Conservation (phyloP, 108 stramenopile species). For the Fistulifera pelliculosa region DNA sequence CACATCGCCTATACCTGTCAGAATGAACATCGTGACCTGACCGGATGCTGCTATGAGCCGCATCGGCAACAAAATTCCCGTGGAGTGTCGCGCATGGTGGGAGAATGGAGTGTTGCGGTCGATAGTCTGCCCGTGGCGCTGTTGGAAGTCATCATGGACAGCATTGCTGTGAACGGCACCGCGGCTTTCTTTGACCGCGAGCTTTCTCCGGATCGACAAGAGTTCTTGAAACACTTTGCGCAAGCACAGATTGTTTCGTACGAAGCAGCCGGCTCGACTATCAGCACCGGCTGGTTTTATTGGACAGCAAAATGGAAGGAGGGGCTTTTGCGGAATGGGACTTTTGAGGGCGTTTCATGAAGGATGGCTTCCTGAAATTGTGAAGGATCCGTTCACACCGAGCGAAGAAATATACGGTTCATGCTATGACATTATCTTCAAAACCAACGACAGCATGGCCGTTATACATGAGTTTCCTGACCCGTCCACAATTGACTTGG, state of each 20-base stretch:
- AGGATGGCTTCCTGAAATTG: conserved; percentile 56
- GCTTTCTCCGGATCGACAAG: conserved; percentile 22
- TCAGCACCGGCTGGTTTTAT: conserved; percentile 58
- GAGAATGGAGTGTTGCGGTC: conserved; percentile 61
- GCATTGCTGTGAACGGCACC: conserved; percentile 24
- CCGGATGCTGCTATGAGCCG: conserved; percentile 44
- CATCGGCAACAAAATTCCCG: conserved; percentile 8
- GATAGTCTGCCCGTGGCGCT: conserved; percentile 38
- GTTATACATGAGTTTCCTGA: conserved; percentile 43
- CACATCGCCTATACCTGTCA: conserved; percentile 39
- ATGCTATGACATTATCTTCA: conserved; percentile 37
- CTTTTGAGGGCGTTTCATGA: conserved; percentile 49
- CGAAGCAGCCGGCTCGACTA: conserved; percentile 26
- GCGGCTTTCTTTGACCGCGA: conserved; percentile 31
- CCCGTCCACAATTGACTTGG: conserved; percentile 6
- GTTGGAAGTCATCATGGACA: conserved; percentile 31
- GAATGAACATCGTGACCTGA: conserved; percentile 8
- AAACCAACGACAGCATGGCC: conserved; percentile 26
- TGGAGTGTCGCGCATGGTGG: conserved; percentile 46
- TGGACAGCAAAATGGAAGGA: conserved; percentile 60
- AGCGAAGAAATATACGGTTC: conserved; percentile 32
- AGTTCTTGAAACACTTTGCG: conserved; percentile 50
- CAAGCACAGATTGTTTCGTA: conserved; percentile 66
- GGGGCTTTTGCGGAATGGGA: conserved; percentile 69
- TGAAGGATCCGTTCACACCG: not conserved